A percentile compares a stretch with the other conserved stretches of the same genome.
Evolutionary conservation across 176 grass and related monocot genomes (phyloP).

Genomic region (Lolium perenne): DNA sequence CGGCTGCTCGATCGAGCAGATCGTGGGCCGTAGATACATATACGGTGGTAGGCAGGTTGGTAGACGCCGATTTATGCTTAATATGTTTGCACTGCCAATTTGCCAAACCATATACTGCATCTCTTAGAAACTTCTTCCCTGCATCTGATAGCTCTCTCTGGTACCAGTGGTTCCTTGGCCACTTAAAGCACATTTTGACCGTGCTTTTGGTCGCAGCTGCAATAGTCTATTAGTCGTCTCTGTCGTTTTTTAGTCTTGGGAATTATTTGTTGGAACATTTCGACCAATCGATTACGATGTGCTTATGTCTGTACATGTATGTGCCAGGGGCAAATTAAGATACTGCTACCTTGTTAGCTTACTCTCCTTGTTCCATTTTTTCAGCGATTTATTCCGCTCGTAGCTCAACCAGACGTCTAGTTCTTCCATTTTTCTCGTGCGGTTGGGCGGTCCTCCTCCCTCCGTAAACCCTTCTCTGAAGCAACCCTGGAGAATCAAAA

Average conservation of each 20-base stretch:
- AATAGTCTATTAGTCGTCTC: not conserved
- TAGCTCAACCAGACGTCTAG: conserved; percentile 34
- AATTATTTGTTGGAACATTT: not conserved
- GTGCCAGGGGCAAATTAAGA: not conserved
- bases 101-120: no score
- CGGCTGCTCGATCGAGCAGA: conserved; percentile 15
- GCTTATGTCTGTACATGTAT: not conserved
- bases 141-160: not conserved
- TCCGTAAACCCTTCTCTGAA: conserved; percentile 46
- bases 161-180: conserved; percentile 25
- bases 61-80: not conserved
- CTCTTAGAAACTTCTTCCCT: conserved; percentile 41
- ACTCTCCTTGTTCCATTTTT: not conserved
- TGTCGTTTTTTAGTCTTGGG: conserved; percentile 32
- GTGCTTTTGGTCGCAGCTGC: not conserved
- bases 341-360: not conserved
- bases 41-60: conserved; percentile 20
- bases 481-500: conserved; percentile 39
- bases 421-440: conserved; percentile 3
- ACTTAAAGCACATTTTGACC: conserved; percentile 43
- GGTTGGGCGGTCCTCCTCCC: conserved; percentile 51
- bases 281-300: not conserved
- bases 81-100: no score
- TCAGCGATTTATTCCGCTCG: not conserved
- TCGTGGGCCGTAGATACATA: conserved; percentile 4